Conservation (phyloP, 768 basidiomycete species). For the Kwoniella dendrophila region DNA sequence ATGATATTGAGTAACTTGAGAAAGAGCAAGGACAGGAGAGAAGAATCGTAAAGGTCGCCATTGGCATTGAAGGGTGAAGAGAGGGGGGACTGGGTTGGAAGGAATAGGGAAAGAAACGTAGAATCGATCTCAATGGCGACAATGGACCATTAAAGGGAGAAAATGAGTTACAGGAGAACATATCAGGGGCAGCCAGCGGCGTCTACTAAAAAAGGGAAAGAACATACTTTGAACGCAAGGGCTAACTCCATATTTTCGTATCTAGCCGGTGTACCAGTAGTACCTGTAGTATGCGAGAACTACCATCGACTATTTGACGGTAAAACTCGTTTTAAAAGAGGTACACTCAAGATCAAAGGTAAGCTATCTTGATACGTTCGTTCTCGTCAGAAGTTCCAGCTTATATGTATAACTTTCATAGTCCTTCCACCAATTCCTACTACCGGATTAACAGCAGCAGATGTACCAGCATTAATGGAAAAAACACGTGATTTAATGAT, state of each 20-base stretch:
- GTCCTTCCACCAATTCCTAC: conserved; percentile 87
- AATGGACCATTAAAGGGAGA: no score
- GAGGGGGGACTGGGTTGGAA: no score
- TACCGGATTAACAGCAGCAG: conserved; percentile 66
- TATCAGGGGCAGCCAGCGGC: no score
- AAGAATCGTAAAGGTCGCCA: no score
- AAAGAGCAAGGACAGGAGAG: no score
- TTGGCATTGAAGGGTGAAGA: no score
- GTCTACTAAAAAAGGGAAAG: no score
- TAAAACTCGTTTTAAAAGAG: conserved; percentile 69
- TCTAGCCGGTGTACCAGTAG: conserved; percentile 75
- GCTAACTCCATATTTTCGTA: conserved; percentile 3
- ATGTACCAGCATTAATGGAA: conserved; percentile 68
- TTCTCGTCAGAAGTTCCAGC: neutral
- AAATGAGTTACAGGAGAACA: no score
- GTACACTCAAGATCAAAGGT: conserved; percentile 81
- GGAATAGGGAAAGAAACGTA: no score
- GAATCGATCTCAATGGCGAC: no score
- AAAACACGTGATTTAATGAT: conserved; percentile 81
- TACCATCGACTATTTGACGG: conserved; percentile 83
- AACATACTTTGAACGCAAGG: no score
- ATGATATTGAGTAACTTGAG: no score
- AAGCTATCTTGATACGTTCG: conserved; percentile 35
- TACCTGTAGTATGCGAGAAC: conserved; percentile 89
- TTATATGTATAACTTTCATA: conserved; percentile 53